Conservation (phyloP, 805 yeast species). For the Brettanomyces anomalus region DNA sequence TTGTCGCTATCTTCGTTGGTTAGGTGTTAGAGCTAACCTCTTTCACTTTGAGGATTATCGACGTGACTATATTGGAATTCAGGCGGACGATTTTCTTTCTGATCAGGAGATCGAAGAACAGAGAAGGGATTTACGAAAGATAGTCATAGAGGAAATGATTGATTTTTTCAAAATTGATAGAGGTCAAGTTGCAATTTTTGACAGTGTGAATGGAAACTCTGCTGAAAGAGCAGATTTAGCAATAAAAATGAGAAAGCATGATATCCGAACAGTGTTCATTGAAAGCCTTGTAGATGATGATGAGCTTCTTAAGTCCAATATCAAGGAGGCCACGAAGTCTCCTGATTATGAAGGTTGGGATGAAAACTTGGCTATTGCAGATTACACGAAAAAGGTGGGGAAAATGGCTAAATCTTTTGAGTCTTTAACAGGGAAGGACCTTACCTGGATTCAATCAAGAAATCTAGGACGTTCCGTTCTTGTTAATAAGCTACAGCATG, state of each 20-base stretch:
- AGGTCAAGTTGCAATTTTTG: constrained; percentile 95
- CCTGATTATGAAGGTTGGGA: constrained; percentile 83
- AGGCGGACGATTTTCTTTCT: constrained; percentile 63
- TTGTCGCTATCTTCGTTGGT: constrained; percentile 89
- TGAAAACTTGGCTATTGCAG: constrained; percentile 61
- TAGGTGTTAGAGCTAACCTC: constrained; percentile 87
- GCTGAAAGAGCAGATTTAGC: constrained; percentile 55
- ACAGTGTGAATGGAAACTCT: constrained; percentile 83
- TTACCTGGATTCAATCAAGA: constrained; percentile 76
- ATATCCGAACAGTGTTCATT: constrained; percentile 75
- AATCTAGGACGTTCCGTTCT: constrained; percentile 84
- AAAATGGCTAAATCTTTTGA: constrained; percentile 63
- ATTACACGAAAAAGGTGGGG: constrained; percentile 66
- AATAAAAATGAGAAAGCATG: constrained; percentile 41
- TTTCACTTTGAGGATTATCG: constrained; percentile 92
- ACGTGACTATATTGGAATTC: constrained; percentile 42
- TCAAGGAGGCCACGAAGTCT: constrained; percentile 75
- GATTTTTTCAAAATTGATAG: constrained; percentile 62
- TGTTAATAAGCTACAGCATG: constrained; percentile 73
- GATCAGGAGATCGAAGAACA: constrained; percentile 37
- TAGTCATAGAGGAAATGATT: constrained; percentile 61
- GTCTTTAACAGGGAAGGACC: constrained; percentile 50
- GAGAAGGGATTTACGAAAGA: constrained; percentile 49
- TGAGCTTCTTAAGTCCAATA: constrained; percentile 59
- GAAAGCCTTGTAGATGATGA: constrained; percentile 80